Evolutionary conservation across 805 yeast species (phyloP).

Genomic region (Wickerhamiella domercqiae): DNA sequence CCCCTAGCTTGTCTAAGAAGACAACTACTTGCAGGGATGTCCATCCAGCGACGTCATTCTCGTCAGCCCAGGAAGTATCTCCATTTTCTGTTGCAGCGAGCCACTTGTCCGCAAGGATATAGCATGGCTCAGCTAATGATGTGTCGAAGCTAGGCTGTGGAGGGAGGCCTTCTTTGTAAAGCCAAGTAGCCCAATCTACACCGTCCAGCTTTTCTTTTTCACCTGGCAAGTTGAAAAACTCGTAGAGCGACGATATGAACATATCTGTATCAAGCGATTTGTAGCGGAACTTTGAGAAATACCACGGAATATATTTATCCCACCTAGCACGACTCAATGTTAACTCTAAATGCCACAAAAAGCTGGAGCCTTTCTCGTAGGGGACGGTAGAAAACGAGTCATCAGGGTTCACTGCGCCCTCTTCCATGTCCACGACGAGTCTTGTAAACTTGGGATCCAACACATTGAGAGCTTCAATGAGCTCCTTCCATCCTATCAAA

Average conservation of each 20-base stretch:
- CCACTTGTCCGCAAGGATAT: conserved; percentile 55
- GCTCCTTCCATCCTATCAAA: conserved; percentile 77
- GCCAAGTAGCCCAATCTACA: conserved; percentile 79
- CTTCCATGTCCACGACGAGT: conserved; percentile 53
- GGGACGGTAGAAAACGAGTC: conserved; percentile 81
- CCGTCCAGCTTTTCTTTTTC: conserved; percentile 37
- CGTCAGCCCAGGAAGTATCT: conserved; percentile 25
- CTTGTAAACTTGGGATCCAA: conserved; percentile 30
- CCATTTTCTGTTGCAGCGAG: conserved; percentile 18
- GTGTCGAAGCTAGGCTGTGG: conserved; percentile 76
- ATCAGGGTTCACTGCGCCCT: conserved; percentile 62
- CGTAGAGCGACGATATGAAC: conserved; percentile 63
- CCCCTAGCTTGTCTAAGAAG: conserved; percentile 33
- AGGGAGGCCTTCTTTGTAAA: conserved; percentile 72
- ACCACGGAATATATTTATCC: conserved; percentile 67
- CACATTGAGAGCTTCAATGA: conserved; percentile 40
- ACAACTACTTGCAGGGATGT: conserved; percentile 66
- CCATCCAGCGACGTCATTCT: conserved; percentile 40
- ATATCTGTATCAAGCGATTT: conserved; percentile 67
- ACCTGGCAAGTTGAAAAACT: conserved; percentile 30
- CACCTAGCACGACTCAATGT: conserved; percentile 44
- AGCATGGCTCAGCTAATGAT: conserved; percentile 58
- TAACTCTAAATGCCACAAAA: conserved; percentile 60
- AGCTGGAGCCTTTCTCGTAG: conserved; percentile 77
- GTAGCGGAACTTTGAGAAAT: conserved; percentile 55